Evolutionary conservation across 345 rosid genomes (phyloP).

Genomic region (Salix dunnii): DNA sequence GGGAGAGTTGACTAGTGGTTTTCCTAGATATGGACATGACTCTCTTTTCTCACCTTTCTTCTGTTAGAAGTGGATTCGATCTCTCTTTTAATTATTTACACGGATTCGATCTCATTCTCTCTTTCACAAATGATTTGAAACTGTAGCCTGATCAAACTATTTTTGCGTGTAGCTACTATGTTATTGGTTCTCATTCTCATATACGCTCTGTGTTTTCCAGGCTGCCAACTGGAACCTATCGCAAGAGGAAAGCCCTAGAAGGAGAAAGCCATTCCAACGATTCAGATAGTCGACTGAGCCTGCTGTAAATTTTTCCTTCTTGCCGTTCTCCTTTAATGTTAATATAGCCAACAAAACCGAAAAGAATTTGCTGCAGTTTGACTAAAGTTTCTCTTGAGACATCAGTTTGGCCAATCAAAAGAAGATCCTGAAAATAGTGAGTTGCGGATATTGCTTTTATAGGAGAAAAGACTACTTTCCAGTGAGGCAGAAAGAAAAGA

Average conservation of each 20-base stretch:
- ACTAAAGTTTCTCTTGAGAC: slow-evolving; percentile 14
- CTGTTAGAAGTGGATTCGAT: not conserved
- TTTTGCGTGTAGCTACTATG: not conserved
- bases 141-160: not conserved
- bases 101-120: not conserved
- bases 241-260: slow-evolving; percentile 49
- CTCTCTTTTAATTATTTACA: not conserved
- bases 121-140: not conserved
- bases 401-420: not conserved
- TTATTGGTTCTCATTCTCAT: not conserved
- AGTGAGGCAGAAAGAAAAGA: not conserved
- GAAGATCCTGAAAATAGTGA: not conserved
- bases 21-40: not conserved
- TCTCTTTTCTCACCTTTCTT: not conserved
- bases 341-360: slow-evolving; percentile 19
- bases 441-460: slow-evolving; percentile 8
- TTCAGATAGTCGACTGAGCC: slow-evolving; percentile 34
- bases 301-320: slow-evolving; percentile 22
- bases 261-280: slow-evolving; percentile 48
- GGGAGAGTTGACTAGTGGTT: not conserved
- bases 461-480: slow-evolving; percentile 7
- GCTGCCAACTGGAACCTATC: slow-evolving; percentile 52
- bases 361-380: slow-evolving; percentile 21
- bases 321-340: slow-evolving; percentile 5
- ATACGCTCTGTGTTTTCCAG: slow-evolving; percentile 27